Evolutionary conservation across 306 rosid species (phyloP), one percentile per base, ranked within the genome.

Genomic region (Purshia tridentata): DNA sequence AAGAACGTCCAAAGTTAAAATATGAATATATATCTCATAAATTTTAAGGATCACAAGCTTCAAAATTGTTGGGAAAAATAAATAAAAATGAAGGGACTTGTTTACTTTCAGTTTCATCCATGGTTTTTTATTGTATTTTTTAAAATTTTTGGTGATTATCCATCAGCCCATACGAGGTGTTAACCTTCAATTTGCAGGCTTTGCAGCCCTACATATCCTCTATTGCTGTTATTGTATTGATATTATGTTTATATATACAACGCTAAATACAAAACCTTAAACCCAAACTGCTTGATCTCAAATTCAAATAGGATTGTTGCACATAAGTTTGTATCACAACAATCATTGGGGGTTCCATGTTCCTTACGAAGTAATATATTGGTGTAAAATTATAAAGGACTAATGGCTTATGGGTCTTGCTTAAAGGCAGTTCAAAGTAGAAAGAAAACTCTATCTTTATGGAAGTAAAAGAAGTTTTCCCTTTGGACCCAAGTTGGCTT

Each of bases 1-100:
- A 85, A 90, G 89, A 86, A 80, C 80, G 70, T 84, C 22, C 12
- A 90, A 90, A 86, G 72, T 86, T 82, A 90, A 93, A 79, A 70
- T 84, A 65, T 90, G 75, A 84, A 70, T 8, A 22, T 14, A 45
- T 53, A 29, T 39, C 49, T 58, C 66, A 42, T 45, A 13, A 51
- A 6, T 41, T 69, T 63, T 46, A 47, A 65, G 74, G 65, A 63
- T 37, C 72, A 8, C 72, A 64, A 62, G 57, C 52, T 65, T 74
- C n/a, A 69, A 41, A 72, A 54, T 7, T 22, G 13, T 74, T 41
- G 73, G 45, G 39, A 35, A 76, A 73, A 62, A 75, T 48, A 23
- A 12, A 6, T 5, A 54, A 45, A 39, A 56, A 63, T 16, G 14
- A 22, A 8, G 51, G 40, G 1, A 70, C 65, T 53, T 52, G 41